Evolutionary conservation across 2,329 filamentous ascomycete genomes (phyloP).

Genomic region (Diaporthe sp.): DNA sequence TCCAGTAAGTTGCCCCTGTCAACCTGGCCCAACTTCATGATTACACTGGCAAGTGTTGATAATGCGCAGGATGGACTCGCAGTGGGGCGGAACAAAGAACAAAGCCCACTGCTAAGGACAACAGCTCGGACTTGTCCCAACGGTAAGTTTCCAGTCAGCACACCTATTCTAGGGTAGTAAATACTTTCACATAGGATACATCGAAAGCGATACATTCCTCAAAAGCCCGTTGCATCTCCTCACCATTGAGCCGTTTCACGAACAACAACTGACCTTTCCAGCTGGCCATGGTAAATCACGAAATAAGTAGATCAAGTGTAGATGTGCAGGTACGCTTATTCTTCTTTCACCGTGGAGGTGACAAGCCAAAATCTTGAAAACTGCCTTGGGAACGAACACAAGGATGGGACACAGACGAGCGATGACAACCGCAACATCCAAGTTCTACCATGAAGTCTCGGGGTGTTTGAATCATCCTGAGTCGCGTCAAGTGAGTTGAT

Average conservation of each 20-base stretch:
- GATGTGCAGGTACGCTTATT: too few species aligned
- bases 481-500: neutral
- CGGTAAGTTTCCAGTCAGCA: too few species aligned
- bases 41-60: neutral
- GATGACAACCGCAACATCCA: neutral
- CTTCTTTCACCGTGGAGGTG: too few species aligned
- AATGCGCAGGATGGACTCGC: neutral
- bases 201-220: neutral
- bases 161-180: neutral
- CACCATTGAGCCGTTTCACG: neutral
- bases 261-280: neutral
- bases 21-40: neutral
- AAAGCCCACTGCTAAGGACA: neutral
- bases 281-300: too few species aligned
- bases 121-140: neutral
- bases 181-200: neutral
- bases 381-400: too few species aligned
- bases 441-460: neutral
- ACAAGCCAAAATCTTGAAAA: too few species aligned
- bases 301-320: too few species aligned
- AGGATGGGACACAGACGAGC: neutral
- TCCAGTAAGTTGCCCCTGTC: neutral
- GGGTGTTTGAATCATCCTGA: neutral
- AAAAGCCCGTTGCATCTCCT: neutral
- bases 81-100: neutral